Evolutionary conservation across 768 basidiomycete species (phyloP), one percentile per base, ranked within the genome.

Genomic region (Russula emetica): DNA sequence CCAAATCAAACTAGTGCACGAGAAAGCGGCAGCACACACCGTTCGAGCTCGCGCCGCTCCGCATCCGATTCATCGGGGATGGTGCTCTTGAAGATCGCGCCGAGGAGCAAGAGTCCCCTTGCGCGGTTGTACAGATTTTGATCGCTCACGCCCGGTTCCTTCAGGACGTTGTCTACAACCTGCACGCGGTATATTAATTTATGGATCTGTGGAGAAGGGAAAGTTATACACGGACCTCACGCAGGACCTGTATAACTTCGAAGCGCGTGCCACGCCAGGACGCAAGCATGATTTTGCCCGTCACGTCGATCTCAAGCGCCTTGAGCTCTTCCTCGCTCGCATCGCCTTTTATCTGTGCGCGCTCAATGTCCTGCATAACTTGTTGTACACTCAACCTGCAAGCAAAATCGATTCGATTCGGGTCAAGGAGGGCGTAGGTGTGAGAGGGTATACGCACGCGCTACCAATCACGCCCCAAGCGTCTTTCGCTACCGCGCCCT

Each of bases 191-290:
- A 16, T 45, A 42, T 13, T 32, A 49, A 61, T 61, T 24, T 61
- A 64, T n/a, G 53, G 42, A 44, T 49, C 9, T 49, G 26, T 22
- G 11, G 16, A 56, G n/a, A 60, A 36, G 45, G n/a, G 36, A 28
- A 36, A 9, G 2, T 20, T 1, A 34, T n/a, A 44, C 9, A 44
- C 69, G 56, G 52, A 79, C 84, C 79, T 92, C 87, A 57, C 93
- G 83, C 54, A 96, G 79, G 16, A 98, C 93, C 70, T 93, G 90
- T 22, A 90, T 83, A 47, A 98, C 94, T 76, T 99, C 97, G 72
- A 98, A 85, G 58, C 95, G 85, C 5, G 95, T 96, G 18, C 96
- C 97, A 62, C 94, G 86, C 97, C 97, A 99, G 26, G 96, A 96
- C 7, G 95, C 96, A 32, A 98, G 85, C 77, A 98, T 83, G 72